Evolutionary conservation across 163 green algal species (phyloP).

Genomic region (Volvox carteri): DNA sequence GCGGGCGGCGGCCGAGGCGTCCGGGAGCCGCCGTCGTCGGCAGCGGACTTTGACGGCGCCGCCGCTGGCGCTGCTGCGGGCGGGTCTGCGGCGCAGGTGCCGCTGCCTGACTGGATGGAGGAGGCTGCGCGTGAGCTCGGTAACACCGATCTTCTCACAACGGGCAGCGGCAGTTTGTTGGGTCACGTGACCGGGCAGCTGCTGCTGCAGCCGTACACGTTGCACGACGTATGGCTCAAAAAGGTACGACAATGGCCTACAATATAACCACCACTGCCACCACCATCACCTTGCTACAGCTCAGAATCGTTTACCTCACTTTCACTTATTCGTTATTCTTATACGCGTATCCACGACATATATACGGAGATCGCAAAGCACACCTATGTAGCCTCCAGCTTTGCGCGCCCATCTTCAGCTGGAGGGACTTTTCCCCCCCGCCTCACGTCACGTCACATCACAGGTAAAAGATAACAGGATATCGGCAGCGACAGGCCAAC

Average conservation of each 20-base stretch:
- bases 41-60: background rate
- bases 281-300: no score
- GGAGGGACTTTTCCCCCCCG: no score
- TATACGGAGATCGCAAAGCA: no score
- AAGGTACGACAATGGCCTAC: conserved; percentile 55
- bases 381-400: no score
- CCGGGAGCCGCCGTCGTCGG: background rate
- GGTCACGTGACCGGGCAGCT: conserved; percentile 60
- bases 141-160: background rate
- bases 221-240: conserved; percentile 68
- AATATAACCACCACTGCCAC: no score
- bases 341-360: no score
- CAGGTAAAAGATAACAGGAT: no score
- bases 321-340: no score
- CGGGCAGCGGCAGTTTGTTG: conserved; percentile 28
- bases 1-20: conserved; percentile 21
- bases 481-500: no score
- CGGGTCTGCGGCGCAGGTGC: background rate
- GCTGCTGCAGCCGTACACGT: conserved; percentile 60
- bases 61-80: background rate
- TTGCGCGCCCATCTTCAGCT: no score
- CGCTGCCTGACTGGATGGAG: conserved; percentile 58
- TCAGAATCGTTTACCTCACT: no score
- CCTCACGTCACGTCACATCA: no score
- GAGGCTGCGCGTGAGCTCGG: conserved; percentile 49